Base-by-base conservation (phyloP, 2,329 filamentous ascomycete genomes). In the Tolypocladium pustulatum region DNA sequence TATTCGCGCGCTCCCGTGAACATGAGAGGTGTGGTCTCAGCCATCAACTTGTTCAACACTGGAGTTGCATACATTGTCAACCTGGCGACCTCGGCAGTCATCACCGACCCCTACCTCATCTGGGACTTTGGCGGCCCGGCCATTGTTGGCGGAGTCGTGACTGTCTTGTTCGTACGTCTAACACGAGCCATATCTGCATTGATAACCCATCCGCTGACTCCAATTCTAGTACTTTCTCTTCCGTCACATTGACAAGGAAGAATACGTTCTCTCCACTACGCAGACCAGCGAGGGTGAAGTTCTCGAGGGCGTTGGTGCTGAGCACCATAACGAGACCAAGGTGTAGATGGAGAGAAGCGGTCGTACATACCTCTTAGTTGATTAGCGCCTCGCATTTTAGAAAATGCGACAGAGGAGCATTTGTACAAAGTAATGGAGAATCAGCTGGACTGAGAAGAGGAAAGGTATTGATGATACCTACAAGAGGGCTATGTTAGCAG, bases 21-120 rank as follows among this genome's bases (percentile, higher is more conserved):
- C 66, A 81, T 81, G 78, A 71, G 77, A 61, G 76, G 77, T 63
- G 67, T 80, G 20, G 78, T 81, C 1, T 78, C 77, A 1, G 76
- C 78, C 9, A 67, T 80, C 61, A 80, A 80, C 66, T 34, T 80
- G 5, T 76, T 80, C 69, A 78, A 68, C 65, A 74, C 72, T 2
- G 75, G 75, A 54, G 62, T 80, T 59, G 74, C 77, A 46, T 78
- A 80, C 62, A 68, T 71, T 41, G 72, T 81, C 61, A 74, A 76
- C 60, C 65, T 80, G 49, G 73, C 75, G 46, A 71, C 72, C 64
- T 75, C 78, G 25, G 73, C 74, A 4, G 72, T 78, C 46, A 72
- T 81, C 59, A 72, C 69, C 0, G 79, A 81, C 64, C 78, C 79
- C 8, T 73, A 77, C 61, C 67, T 82, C 41, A 76, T 75, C 7